Conservation (phyloP, 371 early-diverging fungal genomes). For the Mortierella polycephala region DNA sequence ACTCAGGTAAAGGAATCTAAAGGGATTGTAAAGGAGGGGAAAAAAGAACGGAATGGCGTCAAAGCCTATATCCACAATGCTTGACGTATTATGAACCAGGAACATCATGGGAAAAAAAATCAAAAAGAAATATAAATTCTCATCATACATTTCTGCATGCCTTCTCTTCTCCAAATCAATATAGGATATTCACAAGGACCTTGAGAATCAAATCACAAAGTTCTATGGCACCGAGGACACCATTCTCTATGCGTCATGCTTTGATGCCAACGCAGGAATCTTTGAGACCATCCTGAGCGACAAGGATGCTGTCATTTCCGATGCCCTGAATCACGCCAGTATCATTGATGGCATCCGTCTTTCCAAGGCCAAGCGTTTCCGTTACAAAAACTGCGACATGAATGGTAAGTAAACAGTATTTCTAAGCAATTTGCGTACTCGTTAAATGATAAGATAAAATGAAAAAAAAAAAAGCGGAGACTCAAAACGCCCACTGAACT, state of each 20-base stretch:
- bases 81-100: not conserved
- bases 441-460: not conserved
- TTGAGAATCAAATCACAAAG: slow-evolving; percentile 63
- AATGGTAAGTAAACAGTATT: slow-evolving; percentile 22
- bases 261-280: slow-evolving; percentile 75
- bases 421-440: not conserved
- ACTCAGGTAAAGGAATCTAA: slow-evolving; percentile 56
- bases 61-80: not conserved
- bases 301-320: slow-evolving; percentile 72
- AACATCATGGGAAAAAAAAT: not conserved
- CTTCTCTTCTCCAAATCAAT: not conserved
- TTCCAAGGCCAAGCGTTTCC: slow-evolving; percentile 69
- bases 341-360: slow-evolving; percentile 75
- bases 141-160: not conserved
- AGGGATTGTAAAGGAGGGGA: not conserved
- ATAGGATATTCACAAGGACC: slow-evolving; percentile 68
- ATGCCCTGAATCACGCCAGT: slow-evolving; percentile 72
- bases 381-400: slow-evolving; percentile 68
- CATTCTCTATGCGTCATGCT: slow-evolving; percentile 73
- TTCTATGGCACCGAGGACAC: slow-evolving; percentile 69
- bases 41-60: not conserved
- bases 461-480: not conserved
- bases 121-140: not conserved
- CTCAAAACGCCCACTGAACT: too few species aligned
- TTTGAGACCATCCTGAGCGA: slow-evolving; percentile 68